Conservation (phyloP, 768 basidiomycete genomes). For the Podaxis sp. region DNA sequence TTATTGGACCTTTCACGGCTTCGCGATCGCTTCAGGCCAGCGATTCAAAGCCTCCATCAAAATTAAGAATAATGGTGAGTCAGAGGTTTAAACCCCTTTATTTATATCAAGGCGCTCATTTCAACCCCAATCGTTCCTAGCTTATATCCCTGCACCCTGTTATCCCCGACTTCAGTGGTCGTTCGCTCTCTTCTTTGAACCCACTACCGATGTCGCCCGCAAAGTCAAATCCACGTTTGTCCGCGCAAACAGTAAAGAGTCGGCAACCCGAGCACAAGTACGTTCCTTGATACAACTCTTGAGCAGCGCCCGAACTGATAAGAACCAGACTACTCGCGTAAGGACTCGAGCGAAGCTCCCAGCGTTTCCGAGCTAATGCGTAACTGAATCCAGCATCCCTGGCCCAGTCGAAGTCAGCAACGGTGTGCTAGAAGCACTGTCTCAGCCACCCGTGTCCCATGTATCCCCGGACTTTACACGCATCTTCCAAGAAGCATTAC, state of each 20-base stretch:
- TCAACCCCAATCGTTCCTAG: neutral
- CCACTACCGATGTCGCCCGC: neutral
- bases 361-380: neutral
- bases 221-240: neutral
- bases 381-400: constrained; percentile 39
- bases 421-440: constrained; percentile 79
- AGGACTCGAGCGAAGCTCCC: neutral
- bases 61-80: constrained; percentile 3
- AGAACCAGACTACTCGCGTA: constrained; percentile 11
- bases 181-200: neutral
- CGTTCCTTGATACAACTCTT: neutral
- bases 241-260: neutral
- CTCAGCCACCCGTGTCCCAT: constrained; percentile 78
- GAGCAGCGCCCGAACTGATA: neutral
- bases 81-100: neutral
- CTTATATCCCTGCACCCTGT: neutral
- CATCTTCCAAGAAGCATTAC: constrained; percentile 76
- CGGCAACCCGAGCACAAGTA: constrained; percentile 9
- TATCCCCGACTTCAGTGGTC: neutral
- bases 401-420: constrained; percentile 50
- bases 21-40: no score
- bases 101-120: neutral
- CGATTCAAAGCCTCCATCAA: neutral
- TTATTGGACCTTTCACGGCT: no score
- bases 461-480: constrained; percentile 80